Conservation (phyloP, 257 asterid genomes). For the Nyctanthes arbortristis region DNA sequence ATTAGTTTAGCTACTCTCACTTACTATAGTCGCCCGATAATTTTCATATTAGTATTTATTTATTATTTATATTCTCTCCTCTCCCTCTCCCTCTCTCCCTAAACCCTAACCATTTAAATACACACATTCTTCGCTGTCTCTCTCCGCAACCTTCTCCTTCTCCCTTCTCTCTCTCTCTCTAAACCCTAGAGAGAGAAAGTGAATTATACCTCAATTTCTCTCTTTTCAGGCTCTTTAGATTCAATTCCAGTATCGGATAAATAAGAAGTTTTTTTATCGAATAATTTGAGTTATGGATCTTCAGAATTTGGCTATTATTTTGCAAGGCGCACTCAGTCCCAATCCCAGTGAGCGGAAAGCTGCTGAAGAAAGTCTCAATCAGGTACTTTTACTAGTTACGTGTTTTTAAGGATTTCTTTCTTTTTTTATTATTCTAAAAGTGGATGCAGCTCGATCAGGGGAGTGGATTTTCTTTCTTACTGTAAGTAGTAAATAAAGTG, state of each 20-base stretch:
- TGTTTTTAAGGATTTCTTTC: background rate
- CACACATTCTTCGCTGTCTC: conserved; percentile 31
- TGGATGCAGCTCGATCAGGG: background rate
- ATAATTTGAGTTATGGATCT: conserved; percentile 61
- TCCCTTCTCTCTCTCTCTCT: conserved; percentile 29
- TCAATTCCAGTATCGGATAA: background rate
- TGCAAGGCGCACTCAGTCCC: conserved; percentile 81
- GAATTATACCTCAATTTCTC: background rate
- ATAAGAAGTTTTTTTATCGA: background rate
- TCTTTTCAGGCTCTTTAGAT: background rate
- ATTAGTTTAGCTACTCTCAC: no score
- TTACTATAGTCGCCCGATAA: no score
- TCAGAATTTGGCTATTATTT: conserved; percentile 65
- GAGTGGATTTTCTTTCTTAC: background rate
- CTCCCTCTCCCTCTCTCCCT: conserved; percentile 14
- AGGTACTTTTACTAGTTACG: conserved; percentile 43
- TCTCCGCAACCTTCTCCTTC: conserved; percentile 34
- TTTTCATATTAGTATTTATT: no score
- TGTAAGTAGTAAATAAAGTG: conserved; percentile 1
- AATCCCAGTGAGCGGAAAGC: conserved; percentile 84
- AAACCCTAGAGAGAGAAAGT: conserved; percentile 46
- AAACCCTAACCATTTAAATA: conserved; percentile 54
- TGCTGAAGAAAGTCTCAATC: conserved; percentile 88
- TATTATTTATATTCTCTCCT: no score
- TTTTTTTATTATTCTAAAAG: background rate